Conservation (phyloP, 2,329 filamentous ascomycete genomes). For the Fusarium avenaceum region DNA sequence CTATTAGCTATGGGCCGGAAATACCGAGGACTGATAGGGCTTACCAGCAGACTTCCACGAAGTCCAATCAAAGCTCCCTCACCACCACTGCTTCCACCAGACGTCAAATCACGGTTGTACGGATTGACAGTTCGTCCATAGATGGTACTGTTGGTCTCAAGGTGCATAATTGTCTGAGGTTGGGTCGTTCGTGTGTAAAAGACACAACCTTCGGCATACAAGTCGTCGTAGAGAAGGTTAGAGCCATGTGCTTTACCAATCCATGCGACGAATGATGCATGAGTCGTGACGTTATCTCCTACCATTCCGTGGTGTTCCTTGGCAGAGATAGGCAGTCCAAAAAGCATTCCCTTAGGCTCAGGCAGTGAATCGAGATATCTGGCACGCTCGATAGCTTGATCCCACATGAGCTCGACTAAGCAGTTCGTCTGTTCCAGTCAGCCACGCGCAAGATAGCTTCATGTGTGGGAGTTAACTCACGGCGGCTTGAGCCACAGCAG, state of each 20-base stretch:
- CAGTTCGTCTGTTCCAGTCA: slow-evolving; percentile 49
- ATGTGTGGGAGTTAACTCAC: slow-evolving; percentile 8
- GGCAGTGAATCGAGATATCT: slow-evolving; percentile 53
- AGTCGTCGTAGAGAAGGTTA: slow-evolving; percentile 50
- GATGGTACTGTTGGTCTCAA: slow-evolving; percentile 74
- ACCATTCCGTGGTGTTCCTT: slow-evolving; percentile 57
- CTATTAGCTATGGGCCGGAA: background rate
- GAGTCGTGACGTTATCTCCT: slow-evolving; percentile 48
- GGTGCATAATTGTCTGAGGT: slow-evolving; percentile 67
- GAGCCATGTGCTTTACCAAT: slow-evolving; percentile 52
- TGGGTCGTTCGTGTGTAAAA: slow-evolving; percentile 76
- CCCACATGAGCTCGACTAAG: slow-evolving; percentile 53
- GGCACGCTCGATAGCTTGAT: slow-evolving; percentile 53
- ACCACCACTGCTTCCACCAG: slow-evolving; percentile 76
- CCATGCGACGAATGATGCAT: slow-evolving; percentile 51
- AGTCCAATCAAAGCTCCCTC: slow-evolving; percentile 58
- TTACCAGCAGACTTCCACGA: slow-evolving; percentile 56
- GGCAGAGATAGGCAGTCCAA: slow-evolving; percentile 54
- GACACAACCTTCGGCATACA: slow-evolving; percentile 51
- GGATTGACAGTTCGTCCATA: slow-evolving; percentile 75
- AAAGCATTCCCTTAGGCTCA: slow-evolving; percentile 52
- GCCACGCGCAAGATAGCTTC: background rate
- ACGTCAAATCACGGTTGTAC: slow-evolving; percentile 68
- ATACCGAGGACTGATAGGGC: fast-evolving
- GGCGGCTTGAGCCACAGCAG: slow-evolving; percentile 47